Evolutionary conservation across 1,284 basidiomycete species (phyloP).

Genomic region (Puccinia horiana): DNA sequence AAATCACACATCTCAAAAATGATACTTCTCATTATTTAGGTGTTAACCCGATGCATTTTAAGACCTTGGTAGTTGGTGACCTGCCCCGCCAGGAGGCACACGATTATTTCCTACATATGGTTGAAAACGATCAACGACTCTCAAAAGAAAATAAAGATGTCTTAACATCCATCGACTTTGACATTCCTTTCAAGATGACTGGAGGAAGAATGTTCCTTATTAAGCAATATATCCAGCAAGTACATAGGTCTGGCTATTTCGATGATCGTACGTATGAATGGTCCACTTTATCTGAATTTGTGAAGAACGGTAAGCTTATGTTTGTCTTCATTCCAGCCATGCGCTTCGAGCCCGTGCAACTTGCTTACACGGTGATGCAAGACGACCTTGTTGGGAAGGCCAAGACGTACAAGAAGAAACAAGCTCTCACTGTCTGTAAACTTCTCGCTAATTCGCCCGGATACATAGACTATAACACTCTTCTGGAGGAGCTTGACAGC

Average conservation of each 20-base stretch:
- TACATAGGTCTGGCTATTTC: neutral
- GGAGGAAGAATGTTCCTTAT: neutral
- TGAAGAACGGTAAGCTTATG: neutral
- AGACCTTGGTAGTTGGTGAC: neutral
- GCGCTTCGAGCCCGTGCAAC: neutral
- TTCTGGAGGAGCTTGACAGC: neutral
- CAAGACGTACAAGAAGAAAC: no score
- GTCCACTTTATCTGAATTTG: neutral
- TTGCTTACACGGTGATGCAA: neutral
- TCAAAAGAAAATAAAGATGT: neutral
- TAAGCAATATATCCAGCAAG: neutral
- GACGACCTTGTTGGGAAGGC: no score
- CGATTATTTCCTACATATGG: neutral
- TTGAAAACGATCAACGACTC: neutral
- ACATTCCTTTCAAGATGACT: constrained; percentile 1
- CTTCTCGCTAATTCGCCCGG: neutral
- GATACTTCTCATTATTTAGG: neutral
- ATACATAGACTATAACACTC: neutral
- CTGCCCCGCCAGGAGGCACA: constrained; percentile 1
- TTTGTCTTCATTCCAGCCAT: neutral
- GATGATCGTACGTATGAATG: neutral
- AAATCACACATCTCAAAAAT: neutral
- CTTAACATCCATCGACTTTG: neutral
- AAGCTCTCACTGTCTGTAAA: no score
- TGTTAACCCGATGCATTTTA: neutral